A percentile compares a stretch with the other conserved stretches of the same genome.
phyloP scores from a whole-genome alignment of 2,329 filamentous ascomycete species.

The Dothistroma pini region DNA sequence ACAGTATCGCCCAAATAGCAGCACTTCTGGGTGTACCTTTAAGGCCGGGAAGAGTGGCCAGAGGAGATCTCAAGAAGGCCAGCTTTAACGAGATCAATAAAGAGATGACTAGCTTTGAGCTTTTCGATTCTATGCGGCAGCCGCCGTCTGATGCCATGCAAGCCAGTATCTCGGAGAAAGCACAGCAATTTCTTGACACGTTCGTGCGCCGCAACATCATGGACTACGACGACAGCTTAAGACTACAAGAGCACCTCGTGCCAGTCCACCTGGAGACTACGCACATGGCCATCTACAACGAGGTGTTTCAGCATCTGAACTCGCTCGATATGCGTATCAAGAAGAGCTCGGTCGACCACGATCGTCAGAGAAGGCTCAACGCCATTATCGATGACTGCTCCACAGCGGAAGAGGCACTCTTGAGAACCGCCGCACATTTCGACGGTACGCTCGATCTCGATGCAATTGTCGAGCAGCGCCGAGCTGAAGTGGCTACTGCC shows the following conservation, averaged over 20 bases:
- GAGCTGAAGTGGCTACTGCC: conserved; percentile 7
- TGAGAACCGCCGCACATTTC: conserved; percentile 43
- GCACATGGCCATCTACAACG: conserved; percentile 53
- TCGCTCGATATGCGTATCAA: conserved; percentile 49
- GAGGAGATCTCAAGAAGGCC: conserved; percentile 43
- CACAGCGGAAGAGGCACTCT: conserved; percentile 52
- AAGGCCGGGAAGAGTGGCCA: conserved; percentile 51
- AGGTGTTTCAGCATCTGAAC: conserved; percentile 53
- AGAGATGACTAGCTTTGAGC: conserved; percentile 51
- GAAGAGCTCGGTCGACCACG: conserved; percentile 36
- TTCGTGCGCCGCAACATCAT: conserved; percentile 48
- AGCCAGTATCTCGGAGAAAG: conserved; percentile 47
- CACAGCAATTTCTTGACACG: conserved; percentile 53
- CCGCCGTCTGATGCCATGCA: conserved; percentile 52
- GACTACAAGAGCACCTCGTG: conserved; percentile 42
- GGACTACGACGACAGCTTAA: conserved; percentile 40
- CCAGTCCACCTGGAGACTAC: conserved; percentile 44
- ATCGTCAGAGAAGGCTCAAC: conserved; percentile 43
- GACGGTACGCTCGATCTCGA: conserved; percentile 5
- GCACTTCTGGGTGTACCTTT: conserved; percentile 49
- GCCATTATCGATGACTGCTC: conserved; percentile 39
- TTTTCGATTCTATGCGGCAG: conserved; percentile 53
- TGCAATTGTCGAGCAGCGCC: conserved; percentile 11
- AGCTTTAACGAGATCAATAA: conserved; percentile 38
- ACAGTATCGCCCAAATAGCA: conserved; percentile 58